Base-by-base conservation (phyloP, 257 asterid species). In the Asclepias syriaca region DNA sequence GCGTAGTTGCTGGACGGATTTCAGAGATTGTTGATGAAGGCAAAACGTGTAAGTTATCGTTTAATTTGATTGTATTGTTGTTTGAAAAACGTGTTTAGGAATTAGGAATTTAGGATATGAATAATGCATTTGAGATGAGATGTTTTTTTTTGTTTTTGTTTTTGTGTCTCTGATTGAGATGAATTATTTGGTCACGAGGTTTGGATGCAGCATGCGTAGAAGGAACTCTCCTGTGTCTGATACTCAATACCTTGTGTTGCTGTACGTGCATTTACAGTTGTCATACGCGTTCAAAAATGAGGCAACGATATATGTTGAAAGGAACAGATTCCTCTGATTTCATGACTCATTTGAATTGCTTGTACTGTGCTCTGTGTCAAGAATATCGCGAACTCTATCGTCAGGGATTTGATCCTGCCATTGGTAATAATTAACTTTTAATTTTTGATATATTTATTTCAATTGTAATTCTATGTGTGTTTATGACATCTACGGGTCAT, bases 351-450 rank as follows among this genome's bases (percentile, higher is more conserved):
- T 18, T 46, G 58, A 22, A 68, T 27, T 78, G 82, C 12, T 40
- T 53, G 71, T 54, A 2, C 53, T 79, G 83, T 68, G 80, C 83
- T 3, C 72, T 81, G 10, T 81, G 85, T 22, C 85, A 81, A 81
- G 82, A 75, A 56, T 78, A 81, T 63, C 76, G 80, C 1, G 80
- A 81, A 74, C 85, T 78, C 19, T 70, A 81, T 58, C 75, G 66
- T 72, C 82, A 64, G 15, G 85, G 85, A 57, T 77, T 66, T 29
- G 82, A 81, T 74, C 82, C 82, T 55, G 59, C 72, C 48, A 68
- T 78, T 34, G 85, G 82, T 81, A 77, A 74, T 6, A 8, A 7
- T 40, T 4, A 43, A 7, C 6, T 43, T 43, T 9, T 43, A 6
- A 43, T 34, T 34, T 34, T 4, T 34, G 39, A 34, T 34, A 4